phyloP scores from a whole-genome alignment of 192 early-diverging fungal species.

The Linnemannia zychae region DNA sequence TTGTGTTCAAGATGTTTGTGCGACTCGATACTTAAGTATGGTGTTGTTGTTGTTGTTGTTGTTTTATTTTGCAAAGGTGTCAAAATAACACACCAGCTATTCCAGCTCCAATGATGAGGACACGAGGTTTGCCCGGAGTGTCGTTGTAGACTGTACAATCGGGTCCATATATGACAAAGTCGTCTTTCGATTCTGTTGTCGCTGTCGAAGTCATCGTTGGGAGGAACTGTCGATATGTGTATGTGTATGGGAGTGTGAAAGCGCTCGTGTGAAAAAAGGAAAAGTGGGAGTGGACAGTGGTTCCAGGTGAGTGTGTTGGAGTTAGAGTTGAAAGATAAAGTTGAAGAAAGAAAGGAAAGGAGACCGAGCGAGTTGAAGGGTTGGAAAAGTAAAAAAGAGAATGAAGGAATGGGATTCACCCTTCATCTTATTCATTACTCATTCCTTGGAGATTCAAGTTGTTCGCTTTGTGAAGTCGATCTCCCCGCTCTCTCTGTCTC shows the following conservation, averaged over 20 bases:
- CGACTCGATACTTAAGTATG: not conserved
- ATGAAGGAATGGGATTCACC: not conserved
- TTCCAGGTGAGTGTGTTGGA: not conserved
- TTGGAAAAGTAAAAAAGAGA: not conserved
- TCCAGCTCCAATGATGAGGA: not conserved
- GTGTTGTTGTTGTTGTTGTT: not conserved
- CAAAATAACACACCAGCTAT: not conserved
- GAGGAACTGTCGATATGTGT: not conserved
- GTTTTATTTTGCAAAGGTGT: not conserved
- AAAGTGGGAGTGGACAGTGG: not conserved
- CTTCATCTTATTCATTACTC: not conserved
- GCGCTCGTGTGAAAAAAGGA: not conserved
- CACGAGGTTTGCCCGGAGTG: not conserved
- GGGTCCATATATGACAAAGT: not conserved
- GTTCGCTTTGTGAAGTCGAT: not conserved
- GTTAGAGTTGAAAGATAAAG: constrained; percentile 3
- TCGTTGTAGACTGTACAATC: constrained; percentile 5
- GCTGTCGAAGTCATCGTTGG: not conserved
- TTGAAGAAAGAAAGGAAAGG: not conserved
- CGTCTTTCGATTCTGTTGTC: not conserved
- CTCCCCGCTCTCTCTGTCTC: not conserved
- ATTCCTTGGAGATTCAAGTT: not conserved
- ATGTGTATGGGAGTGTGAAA: not conserved
- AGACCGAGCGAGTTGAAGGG: not conserved
- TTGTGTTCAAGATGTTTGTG: not conserved